phyloP scores from a whole-genome alignment of 1,284 basidiomycete genomes.

The Golubevia pallescens region DNA sequence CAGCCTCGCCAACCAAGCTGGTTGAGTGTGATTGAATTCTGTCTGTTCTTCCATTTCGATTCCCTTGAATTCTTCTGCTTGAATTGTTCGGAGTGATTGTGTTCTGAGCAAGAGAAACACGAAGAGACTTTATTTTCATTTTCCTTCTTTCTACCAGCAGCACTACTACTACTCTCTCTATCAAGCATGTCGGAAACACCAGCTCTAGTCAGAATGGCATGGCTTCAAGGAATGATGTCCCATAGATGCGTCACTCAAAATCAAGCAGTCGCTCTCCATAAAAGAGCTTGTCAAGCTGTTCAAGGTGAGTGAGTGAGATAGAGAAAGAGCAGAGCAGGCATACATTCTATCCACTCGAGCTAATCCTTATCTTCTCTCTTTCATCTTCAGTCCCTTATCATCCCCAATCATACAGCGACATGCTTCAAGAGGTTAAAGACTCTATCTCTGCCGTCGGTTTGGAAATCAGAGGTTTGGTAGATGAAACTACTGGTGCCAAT shows the following conservation, averaged over 20 bases:
- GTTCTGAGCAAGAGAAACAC: too few relatives aligned
- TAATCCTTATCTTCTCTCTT: neutral
- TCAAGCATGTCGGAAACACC: too few relatives aligned
- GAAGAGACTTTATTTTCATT: too few relatives aligned
- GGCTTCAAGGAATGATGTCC: slow-evolving; percentile 31
- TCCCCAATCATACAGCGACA: slow-evolving; percentile 11
- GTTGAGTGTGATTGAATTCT: too few relatives aligned
- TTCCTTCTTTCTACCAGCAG: too few relatives aligned
- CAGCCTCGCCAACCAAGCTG: too few relatives aligned
- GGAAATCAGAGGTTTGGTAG: slow-evolving; percentile 36
- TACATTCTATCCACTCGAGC: neutral
- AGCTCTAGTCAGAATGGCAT: slow-evolving; percentile 4
- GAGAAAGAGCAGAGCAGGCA: neutral
- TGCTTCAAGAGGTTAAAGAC: slow-evolving; percentile 17
- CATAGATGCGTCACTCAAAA: slow-evolving; percentile 28
- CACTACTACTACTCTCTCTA: too few relatives aligned
- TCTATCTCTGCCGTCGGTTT: slow-evolving; percentile 27
- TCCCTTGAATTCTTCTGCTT: too few relatives aligned
- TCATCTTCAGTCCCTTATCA: neutral
- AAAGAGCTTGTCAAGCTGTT: slow-evolving; percentile 7
- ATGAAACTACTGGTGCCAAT: slow-evolving; percentile 20
- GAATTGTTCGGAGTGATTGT: too few relatives aligned
- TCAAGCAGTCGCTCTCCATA: slow-evolving; percentile 26
- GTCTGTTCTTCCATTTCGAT: too few relatives aligned
- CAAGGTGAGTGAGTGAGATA: slow-evolving; percentile 4